Base-by-base conservation (phyloP, 1,139 yeast genomes). In the Zygosaccharomyces sapae region DNA sequence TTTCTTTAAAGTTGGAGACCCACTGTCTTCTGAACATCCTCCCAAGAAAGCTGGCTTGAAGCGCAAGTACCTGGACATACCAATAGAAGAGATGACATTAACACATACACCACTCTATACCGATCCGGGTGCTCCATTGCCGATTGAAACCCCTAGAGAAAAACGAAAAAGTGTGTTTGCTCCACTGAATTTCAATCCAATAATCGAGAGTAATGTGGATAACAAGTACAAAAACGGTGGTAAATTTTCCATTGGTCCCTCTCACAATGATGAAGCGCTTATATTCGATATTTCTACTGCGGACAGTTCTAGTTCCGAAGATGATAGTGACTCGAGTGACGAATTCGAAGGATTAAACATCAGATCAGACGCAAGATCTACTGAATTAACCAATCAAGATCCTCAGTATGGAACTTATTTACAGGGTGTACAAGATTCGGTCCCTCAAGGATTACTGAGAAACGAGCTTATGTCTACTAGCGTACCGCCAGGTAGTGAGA, bases 191-290 rank as follows among this genome's bases (percentile, higher is more conserved):
- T 88, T 88, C 67, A 86, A 86, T 57, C 94, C 95, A 0, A 76
- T 82, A 31, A 86, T 87, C 44, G 81, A 81, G 52, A 78, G 80
- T 44, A 81, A 79, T 51, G 82, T 88, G 24, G 96, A 88, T 62
- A 81, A 86, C 47, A 88, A 88, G 59, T 88, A 88, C 57, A 84
- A 86, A 5, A 77, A 78, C 56, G 96, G 96, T 5, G 96, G 96
- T 2, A 84, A 87, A 58, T 88, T 84, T 59, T 86, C 81, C 2
- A 49, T 65, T 9, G 61, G 62, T 29, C 63, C 66, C 5, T 47
- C 53, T 10, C 58, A 57, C 38, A 59, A 53, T 24, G 67, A 64
- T 13, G 68, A 61, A 41, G 56, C 67, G 4, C 39, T 62, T 24
- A 57, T 62, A 40, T 63, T 60, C 55, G 63, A 61, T 44, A 48